Percentiles rank a stretch among this genome's conserved stretches.
Conservation (phyloP, 2,329 filamentous ascomycete species). For the Microdochium trichocladiopsis region DNA sequence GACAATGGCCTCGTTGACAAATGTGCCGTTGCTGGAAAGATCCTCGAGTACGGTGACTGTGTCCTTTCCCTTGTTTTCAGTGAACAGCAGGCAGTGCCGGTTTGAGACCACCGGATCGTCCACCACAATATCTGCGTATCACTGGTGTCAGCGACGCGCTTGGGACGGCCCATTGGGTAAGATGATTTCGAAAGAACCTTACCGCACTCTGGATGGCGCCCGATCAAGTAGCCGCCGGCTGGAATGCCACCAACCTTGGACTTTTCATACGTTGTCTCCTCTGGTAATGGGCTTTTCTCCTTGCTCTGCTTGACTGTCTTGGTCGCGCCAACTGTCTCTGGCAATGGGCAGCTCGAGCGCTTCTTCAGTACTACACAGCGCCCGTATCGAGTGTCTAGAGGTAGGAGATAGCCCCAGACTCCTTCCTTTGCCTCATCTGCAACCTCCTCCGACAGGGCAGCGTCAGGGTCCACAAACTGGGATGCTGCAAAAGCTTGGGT, state of each 20-base stretch:
- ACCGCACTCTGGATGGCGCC: constrained; percentile 91
- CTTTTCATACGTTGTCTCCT: constrained; percentile 54
- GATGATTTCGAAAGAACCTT: constrained; percentile 37
- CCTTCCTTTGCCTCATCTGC: constrained; percentile 77
- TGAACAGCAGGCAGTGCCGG: constrained; percentile 66
- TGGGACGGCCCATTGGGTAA: not conserved
- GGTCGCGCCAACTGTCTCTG: constrained; percentile 35
- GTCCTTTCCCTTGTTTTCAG: constrained; percentile 49
- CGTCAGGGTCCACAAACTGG: constrained; percentile 70
- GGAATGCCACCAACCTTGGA: constrained; percentile 55
- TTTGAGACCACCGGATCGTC: constrained; percentile 81
- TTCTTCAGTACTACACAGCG: constrained; percentile 68
- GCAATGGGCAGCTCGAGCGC: constrained; percentile 60
- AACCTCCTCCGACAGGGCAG: constrained; percentile 70
- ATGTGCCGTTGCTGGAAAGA: constrained; percentile 92
- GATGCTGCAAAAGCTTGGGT: constrained; percentile 51
- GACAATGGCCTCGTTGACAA: constrained; percentile 84
- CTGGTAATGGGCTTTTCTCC: constrained; percentile 40
- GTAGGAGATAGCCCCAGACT: constrained; percentile 93
- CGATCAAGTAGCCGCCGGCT: constrained; percentile 83
- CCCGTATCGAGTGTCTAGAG: constrained; percentile 64
- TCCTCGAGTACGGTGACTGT: constrained; percentile 79
- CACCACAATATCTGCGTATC: constrained; percentile 58
- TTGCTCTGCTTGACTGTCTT: constrained; percentile 29
- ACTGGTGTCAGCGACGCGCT: constrained; percentile 5